Conservation (phyloP, 2,329 filamentous ascomycete genomes). For the Didymella pomorum region DNA sequence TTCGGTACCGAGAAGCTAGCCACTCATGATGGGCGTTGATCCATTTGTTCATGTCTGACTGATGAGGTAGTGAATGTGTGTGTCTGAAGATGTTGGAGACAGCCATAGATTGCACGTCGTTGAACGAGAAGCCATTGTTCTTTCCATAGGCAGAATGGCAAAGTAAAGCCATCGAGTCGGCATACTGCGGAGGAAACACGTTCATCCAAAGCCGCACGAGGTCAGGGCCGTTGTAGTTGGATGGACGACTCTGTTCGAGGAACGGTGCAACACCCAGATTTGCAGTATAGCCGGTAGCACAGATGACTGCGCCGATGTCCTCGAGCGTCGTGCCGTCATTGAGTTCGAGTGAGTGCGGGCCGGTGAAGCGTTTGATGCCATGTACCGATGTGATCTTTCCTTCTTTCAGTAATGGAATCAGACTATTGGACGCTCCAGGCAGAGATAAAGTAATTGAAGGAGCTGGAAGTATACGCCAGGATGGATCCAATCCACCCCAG, state of each 20-base stretch:
- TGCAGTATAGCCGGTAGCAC: neutral
- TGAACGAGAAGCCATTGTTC: constrained; percentile 32
- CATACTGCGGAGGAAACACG: constrained; percentile 25
- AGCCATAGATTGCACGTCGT: constrained; percentile 28
- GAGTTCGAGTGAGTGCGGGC: neutral
- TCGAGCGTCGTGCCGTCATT: neutral
- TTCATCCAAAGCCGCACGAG: constrained; percentile 26
- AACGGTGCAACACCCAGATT: neutral
- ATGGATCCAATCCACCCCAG: neutral
- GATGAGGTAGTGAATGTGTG: constrained; percentile 20
- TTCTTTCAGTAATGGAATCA: neutral
- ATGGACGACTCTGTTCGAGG: neutral
- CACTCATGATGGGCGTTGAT: constrained; percentile 8
- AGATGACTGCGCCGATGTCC: neutral
- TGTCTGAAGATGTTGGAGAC: constrained; percentile 26
- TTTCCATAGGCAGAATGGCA: constrained; percentile 28
- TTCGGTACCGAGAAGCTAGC: neutral
- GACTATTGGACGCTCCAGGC: neutral
- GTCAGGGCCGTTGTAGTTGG: constrained; percentile 31
- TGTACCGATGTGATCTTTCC: neutral
- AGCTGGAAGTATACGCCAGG: neutral
- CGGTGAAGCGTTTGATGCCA: neutral
- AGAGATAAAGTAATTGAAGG: neutral
- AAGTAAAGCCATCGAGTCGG: constrained; percentile 23
- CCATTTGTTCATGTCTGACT: constrained; percentile 12